These are phyloP conservation scores for Triticum dicoccoides DNA, from an alignment of 176 grass and related monocot species.

Conservation along the genomic window DNA sequence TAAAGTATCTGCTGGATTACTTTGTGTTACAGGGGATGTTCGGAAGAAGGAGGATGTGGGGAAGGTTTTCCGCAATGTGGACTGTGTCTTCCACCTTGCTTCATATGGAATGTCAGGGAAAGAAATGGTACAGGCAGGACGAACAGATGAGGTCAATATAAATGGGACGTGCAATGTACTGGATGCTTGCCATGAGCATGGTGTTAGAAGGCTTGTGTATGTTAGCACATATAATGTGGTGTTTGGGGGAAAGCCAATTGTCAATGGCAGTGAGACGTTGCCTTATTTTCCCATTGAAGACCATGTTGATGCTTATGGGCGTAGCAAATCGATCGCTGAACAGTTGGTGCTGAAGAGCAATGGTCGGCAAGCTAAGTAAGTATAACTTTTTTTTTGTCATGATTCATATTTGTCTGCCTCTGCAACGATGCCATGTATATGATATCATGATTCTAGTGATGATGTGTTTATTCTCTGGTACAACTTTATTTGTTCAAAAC, in stretches of 20 bases:
- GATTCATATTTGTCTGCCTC: neutral
- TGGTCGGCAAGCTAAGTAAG: slow-evolving; percentile 74
- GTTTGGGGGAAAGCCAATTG: slow-evolving; percentile 77
- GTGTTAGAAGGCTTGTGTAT: slow-evolving; percentile 75
- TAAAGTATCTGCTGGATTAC: too few species aligned
- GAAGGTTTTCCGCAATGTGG: slow-evolving; percentile 44
- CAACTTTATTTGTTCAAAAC: neutral
- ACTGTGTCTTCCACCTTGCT: slow-evolving; percentile 89
- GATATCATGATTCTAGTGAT: neutral
- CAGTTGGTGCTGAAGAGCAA: slow-evolving; percentile 89
- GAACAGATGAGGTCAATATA: slow-evolving; percentile 69
- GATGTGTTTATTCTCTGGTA: neutral
- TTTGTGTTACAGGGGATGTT: slow-evolving; percentile 57
- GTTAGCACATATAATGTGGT: slow-evolving; percentile 88
- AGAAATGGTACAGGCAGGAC: slow-evolving; percentile 72
- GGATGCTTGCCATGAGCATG: slow-evolving; percentile 66
- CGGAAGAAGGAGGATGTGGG: slow-evolving; percentile 54
- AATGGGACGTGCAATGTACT: slow-evolving; percentile 83
- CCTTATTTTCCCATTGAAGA: slow-evolving; percentile 82
- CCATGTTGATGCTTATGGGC: slow-evolving; percentile 86
- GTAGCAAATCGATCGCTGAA: slow-evolving; percentile 85
- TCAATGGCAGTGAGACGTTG: slow-evolving; percentile 64
- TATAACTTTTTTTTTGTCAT: neutral
- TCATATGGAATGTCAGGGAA: slow-evolving; percentile 97
- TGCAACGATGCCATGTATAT: neutral